phyloP scores from a whole-genome alignment of 345 rosid species.

The Bruguiera parviflora region DNA sequence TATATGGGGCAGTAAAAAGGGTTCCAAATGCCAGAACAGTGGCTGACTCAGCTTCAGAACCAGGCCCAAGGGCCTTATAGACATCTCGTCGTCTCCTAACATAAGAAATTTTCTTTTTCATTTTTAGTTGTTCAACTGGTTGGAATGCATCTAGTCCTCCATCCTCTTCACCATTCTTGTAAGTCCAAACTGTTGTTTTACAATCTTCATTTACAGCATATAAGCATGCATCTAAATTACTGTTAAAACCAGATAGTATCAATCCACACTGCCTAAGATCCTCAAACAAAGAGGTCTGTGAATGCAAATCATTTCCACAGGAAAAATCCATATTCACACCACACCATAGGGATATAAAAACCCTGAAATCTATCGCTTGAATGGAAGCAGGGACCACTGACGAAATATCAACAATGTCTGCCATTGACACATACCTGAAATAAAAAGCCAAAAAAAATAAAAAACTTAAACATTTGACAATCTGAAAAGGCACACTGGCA shows the following conservation, averaged over 20 bases:
- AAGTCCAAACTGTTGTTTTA: constrained; percentile 81
- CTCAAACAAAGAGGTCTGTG: constrained; percentile 34
- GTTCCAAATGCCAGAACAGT: constrained; percentile 77
- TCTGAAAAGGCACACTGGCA: background rate
- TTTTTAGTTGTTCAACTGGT: constrained; percentile 75
- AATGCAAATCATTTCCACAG: constrained; percentile 37
- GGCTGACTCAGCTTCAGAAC: constrained; percentile 59
- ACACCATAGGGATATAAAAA: constrained; percentile 68
- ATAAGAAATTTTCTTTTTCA: constrained; percentile 59
- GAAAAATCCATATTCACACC: constrained; percentile 44
- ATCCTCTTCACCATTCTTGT: constrained; percentile 45
- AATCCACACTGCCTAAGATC: constrained; percentile 66
- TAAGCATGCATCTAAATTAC: constrained; percentile 60
- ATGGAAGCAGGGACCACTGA: constrained; percentile 59
- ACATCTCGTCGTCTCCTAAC: constrained; percentile 67
- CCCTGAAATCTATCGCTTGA: constrained; percentile 68
- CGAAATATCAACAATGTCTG: constrained; percentile 71
- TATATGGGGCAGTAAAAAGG: constrained; percentile 80
- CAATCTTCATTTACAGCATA: constrained; percentile 77
- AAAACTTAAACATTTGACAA: background rate
- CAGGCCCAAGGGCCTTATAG: constrained; percentile 64
- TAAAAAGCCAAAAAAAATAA: background rate
- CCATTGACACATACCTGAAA: constrained; percentile 76
- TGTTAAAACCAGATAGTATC: constrained; percentile 56
- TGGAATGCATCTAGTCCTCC: constrained; percentile 69